Evolutionary conservation across 2,329 filamentous ascomycete genomes (phyloP).

Genomic region (Ilyonectria mors-panacis): DNA sequence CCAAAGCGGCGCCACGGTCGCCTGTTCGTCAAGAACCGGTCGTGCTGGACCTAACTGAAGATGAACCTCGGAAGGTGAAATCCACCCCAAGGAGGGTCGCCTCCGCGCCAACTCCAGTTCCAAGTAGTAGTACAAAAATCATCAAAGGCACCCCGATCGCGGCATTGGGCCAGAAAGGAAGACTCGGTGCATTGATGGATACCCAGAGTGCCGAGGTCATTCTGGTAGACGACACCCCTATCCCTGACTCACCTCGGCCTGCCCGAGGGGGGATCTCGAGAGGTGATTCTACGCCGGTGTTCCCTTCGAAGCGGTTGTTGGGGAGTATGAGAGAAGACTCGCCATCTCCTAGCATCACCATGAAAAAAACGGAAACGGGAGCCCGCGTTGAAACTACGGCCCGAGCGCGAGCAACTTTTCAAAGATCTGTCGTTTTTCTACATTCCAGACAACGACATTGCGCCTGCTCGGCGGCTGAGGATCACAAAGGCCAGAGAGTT

Average conservation of each 20-base stretch:
- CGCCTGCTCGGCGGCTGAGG: conserved; percentile 75
- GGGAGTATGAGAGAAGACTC: conserved; percentile 36
- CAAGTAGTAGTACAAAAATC: conserved; percentile 27
- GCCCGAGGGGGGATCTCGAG: conserved; percentile 38
- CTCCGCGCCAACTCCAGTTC: conserved; percentile 36
- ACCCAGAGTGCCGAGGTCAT: conserved; percentile 38
- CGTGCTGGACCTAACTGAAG: conserved; percentile 35
- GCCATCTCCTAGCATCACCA: conserved; percentile 43
- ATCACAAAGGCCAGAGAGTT: conserved; percentile 83
- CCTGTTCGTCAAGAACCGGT: conserved; percentile 20
- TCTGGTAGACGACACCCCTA: conserved; percentile 48
- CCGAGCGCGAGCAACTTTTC: conserved; percentile 72
- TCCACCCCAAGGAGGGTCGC: conserved; percentile 39
- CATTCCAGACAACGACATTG: conserved; percentile 84
- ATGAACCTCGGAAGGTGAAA: conserved; percentile 32
- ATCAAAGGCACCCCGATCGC: conserved; percentile 52
- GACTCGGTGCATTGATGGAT: conserved; percentile 36
- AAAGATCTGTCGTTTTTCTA: conserved; percentile 78
- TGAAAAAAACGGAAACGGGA: conserved; percentile 64
- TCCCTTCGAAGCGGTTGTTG: conserved; percentile 35
- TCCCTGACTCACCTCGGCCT: conserved; percentile 47
- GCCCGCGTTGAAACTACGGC: conserved; percentile 59
- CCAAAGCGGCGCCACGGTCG: conserved; percentile 24
- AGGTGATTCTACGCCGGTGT: conserved; percentile 52
- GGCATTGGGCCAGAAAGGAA: conserved; percentile 38